These are phyloP conservation scores for Tephrocybe sp. DNA, from an alignment of 768 basidiomycete species.

Conservation along the genomic window DNA sequence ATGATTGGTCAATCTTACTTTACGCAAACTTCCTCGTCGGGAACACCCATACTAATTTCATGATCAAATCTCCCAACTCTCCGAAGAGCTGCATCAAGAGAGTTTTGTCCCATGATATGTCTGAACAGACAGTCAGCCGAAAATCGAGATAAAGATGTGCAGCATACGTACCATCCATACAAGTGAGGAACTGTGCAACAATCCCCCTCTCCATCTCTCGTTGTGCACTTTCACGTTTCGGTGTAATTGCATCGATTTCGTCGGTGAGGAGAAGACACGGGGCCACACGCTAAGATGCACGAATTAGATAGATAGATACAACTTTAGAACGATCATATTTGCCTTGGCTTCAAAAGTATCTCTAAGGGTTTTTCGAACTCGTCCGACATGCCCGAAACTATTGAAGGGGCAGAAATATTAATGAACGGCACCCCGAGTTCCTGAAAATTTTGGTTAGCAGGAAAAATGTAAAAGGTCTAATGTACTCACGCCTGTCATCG, in stretches of 20 bases:
- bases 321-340: too few species aligned
- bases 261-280: constrained; percentile 96
- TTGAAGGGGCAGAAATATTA: constrained; percentile 89
- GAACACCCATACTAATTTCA: constrained; percentile 97
- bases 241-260: constrained; percentile 97
- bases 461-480: not conserved
- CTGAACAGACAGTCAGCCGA: constrained; percentile 37
- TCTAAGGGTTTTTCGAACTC: constrained; percentile 93
- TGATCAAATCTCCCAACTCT: constrained; percentile 96
- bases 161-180: constrained; percentile 88
- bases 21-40: constrained; percentile 85
- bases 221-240: constrained; percentile 96
- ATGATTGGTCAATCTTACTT: constrained; percentile 58
- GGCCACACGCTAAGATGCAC: constrained; percentile 63
- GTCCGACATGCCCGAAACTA: constrained; percentile 98
- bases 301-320: not conserved
- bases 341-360: constrained; percentile 99
- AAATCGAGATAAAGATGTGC: not conserved
- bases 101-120: constrained; percentile 94
- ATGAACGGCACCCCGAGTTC: constrained; percentile 94
- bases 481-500: constrained; percentile 84
- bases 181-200: constrained; percentile 95
- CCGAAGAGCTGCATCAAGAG: constrained; percentile 89
- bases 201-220: constrained; percentile 98
- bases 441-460: too few species aligned